These are phyloP conservation scores for Gracilaria domingensis DNA, from an alignment of 23 red algal species.

Conservation along the genomic window DNA sequence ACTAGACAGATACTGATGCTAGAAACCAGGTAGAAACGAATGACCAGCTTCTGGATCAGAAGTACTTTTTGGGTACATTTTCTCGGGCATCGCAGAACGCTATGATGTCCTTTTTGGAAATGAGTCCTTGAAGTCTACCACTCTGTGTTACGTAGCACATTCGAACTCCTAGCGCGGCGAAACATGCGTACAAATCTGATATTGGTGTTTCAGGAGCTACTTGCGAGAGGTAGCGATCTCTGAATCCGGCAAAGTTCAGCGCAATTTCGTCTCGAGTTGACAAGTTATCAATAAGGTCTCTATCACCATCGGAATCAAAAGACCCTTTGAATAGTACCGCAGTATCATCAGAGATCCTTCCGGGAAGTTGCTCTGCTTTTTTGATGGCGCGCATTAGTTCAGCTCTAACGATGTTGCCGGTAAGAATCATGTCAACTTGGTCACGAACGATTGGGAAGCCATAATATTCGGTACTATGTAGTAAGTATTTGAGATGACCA, in stretches of 20 bases:
- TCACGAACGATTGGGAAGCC: constrained; percentile 73
- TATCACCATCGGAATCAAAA: constrained; percentile 49
- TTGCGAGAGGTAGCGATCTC: constrained; percentile 61
- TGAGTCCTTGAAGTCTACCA: constrained; percentile 76
- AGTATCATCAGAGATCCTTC: constrained; percentile 36
- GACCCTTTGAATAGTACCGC: constrained; percentile 56
- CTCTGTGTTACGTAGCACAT: constrained; percentile 65
- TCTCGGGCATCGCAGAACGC: constrained; percentile 75
- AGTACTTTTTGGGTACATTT: constrained; percentile 63
- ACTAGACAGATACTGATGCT: background rate
- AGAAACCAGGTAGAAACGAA: background rate
- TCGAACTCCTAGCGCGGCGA: constrained; percentile 70
- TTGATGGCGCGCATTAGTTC: constrained; percentile 53
- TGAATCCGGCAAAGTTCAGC: constrained; percentile 65
- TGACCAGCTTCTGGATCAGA: background rate
- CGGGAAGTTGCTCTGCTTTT: constrained; percentile 31
- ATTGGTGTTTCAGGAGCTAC: constrained; percentile 70
- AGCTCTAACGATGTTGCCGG: constrained; percentile 59
- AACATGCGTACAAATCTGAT: constrained; percentile 73
- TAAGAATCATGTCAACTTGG: constrained; percentile 71
- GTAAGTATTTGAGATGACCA: constrained; percentile 49
- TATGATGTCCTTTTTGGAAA: constrained; percentile 91
- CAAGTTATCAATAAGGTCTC: constrained; percentile 28
- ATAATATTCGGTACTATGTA: constrained; percentile 63
- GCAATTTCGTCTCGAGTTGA: constrained; percentile 47